Base-by-base conservation (phyloP, 352 stramenopile genomes). In the Blastocystis sp. region DNA sequence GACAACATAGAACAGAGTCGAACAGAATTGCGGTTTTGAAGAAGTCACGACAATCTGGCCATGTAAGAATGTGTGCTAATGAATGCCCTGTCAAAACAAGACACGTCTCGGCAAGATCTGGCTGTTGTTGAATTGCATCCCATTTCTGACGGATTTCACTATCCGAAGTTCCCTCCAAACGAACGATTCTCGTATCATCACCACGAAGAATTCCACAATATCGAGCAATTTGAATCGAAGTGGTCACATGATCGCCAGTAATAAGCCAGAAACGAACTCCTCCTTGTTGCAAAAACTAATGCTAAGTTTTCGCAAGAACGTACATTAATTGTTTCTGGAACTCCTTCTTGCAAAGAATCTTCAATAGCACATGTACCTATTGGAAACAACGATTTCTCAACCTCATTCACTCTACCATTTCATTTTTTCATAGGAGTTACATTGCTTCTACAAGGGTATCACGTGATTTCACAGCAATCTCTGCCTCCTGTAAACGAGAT, bases 231-330 rank as follows among this genome's bases (percentile, higher is more conserved):
- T 98, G 98, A 90, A 98, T 97, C n/a, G 95, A 95, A 0, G 95
- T 98, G 89, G 98, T 95, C 89, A 98, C 94, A 91, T 98, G 98
- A 90, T 94, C 93, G 4, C 92, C 95, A 0, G 95, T 98, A 37
- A 98, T 92, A 39, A 98, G 94, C 95, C 95, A 98, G 59, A 97
- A 94, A 80, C 98, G 98, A 89, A 98, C 97, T 2, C 95, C 95
- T 7, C 95, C 95, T 64, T 96, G 95, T 8, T 93, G 91, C 43
- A 98, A 91, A n/a, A 50, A 80, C 70, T 80, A 39, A 20, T 11
- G 39, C 23, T 95, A 92, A 61, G 9, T n/a, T 13, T 29, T 20
- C 11, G 18, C n/a, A 34, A 41, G 39, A 80, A 63, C 20, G 6
- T 0, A 80, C 84, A 56, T 91, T 93, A 90, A 98, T 98, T 15